Conservation (phyloP, 208 protist species). For the Leishmania turanica region DNA sequence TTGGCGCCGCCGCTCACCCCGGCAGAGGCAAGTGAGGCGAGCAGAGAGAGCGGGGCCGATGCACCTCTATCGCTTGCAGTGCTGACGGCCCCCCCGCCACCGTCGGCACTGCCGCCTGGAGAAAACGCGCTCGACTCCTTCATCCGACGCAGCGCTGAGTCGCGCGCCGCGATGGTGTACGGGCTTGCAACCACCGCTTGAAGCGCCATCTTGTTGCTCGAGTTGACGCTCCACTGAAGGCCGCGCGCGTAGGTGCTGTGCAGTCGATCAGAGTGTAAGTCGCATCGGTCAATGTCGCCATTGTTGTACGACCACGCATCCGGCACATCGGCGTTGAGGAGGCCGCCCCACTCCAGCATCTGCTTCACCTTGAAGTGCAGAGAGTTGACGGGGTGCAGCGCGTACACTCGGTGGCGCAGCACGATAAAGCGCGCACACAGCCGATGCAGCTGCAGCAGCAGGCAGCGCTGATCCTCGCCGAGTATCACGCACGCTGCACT, state of each 20-base stretch:
- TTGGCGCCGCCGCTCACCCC: background rate
- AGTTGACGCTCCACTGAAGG: slow-evolving; percentile 6
- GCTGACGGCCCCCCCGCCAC: background rate
- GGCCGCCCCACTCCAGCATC: slow-evolving; percentile 28
- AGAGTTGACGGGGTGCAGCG: slow-evolving; percentile 14
- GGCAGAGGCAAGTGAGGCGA: slow-evolving; percentile 6
- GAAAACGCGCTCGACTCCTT: background rate
- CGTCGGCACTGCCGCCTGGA: background rate
- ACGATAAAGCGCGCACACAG: slow-evolving; percentile 23
- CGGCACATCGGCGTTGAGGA: slow-evolving; percentile 17
- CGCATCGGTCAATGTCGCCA: slow-evolving; percentile 10
- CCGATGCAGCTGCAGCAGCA: slow-evolving; percentile 26
- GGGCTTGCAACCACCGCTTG: background rate
- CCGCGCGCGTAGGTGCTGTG: slow-evolving; percentile 13
- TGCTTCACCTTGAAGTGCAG: slow-evolving; percentile 41
- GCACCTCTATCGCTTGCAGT: background rate
- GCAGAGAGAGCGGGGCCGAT: slow-evolving; percentile 9
- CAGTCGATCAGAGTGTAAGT: slow-evolving; percentile 15
- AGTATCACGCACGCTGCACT: slow-evolving; percentile 11
- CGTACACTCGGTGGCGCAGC: slow-evolving; percentile 27
- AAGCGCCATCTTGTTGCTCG: slow-evolving; percentile 6
- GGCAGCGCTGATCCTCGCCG: slow-evolving; percentile 14
- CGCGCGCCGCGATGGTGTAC: background rate
- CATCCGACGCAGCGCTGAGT: slow-evolving; percentile 9
- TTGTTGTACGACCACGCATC: slow-evolving; percentile 7